These are phyloP conservation scores for Volvox carteri DNA, from an alignment of 163 green algal species.

Conservation along the genomic window DNA sequence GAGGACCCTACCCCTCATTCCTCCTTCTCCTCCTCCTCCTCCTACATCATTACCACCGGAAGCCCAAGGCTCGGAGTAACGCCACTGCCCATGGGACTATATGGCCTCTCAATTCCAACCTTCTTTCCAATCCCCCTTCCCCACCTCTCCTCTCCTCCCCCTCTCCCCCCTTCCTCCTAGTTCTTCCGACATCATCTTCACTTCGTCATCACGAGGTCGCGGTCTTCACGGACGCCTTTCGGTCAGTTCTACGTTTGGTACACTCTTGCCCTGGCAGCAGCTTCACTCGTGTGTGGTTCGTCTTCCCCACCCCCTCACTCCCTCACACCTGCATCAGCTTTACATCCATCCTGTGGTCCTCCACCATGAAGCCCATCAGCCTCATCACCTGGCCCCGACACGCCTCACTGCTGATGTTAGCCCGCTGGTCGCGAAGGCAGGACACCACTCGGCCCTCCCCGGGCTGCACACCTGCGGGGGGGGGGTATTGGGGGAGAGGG, in stretches of 20 bases:
- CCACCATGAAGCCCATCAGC: slow-evolving; percentile 57
- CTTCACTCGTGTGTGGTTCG: too few relatives aligned
- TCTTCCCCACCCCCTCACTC: neutral
- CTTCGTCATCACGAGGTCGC: too few relatives aligned
- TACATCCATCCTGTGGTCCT: slow-evolving; percentile 63
- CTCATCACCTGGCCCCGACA: slow-evolving; percentile 63
- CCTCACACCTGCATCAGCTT: slow-evolving; percentile 16
- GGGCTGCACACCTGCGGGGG: slow-evolving; percentile 29
- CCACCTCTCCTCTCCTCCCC: neutral
- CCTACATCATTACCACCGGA: too few relatives aligned
- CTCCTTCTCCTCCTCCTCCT: too few relatives aligned
- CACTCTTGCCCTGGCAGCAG: too few relatives aligned
- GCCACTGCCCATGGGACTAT: too few relatives aligned
- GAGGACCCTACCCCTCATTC: neutral
- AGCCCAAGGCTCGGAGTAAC: too few relatives aligned
- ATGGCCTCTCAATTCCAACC: neutral
- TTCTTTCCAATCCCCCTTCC: neutral
- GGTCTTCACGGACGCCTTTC: too few relatives aligned
- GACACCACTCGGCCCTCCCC: slow-evolving; percentile 60
- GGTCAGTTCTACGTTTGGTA: too few relatives aligned
- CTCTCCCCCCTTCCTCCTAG: neutral
- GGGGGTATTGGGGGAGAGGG: neutral
- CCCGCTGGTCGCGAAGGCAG: slow-evolving; percentile 62
- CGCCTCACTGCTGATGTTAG: slow-evolving; percentile 35
- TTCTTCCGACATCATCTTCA: neutral